Evolutionary conservation across 306 rosid genomes (phyloP), one percentile per base, ranked within the genome.

Genomic region (Medicago ruthenica): DNA sequence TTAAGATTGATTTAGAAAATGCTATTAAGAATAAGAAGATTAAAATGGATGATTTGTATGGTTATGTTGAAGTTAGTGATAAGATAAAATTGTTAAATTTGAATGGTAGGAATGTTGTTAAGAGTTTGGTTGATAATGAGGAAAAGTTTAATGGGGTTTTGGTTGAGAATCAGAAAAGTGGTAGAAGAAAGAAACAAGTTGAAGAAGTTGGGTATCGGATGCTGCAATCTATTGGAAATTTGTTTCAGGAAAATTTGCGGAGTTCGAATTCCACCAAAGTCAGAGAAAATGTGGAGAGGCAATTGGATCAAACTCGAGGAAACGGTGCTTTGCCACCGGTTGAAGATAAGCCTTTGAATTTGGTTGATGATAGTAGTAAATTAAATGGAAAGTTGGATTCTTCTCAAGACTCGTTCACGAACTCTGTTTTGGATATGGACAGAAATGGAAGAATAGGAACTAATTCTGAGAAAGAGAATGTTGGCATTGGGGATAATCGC

Each of bases 141-240:
- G 91, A 88, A 12, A 84, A 73, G 53, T 79, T 83, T 70, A 75
- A 31, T 83, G 73, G 37, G 10, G 85, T 55, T 74, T 69, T 79
- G 36, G 73, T 73, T 71, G 96, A 89, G 85, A 85, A 83, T 71
- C 83, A 83, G 47, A 91, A 85, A 79, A 51, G 59, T 21, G 76
- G 74, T 82, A 87, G 84, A 75, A 90, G 84, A 78, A 83, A 81
- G 74, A 89, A 90, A 86, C 91, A 85, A 75, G 84, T 81, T 17
- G 86, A 88, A 34, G 91, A 77, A 70, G 78, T 64, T 80, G 96
- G 92, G 61, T 53, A 76, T 55, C 92, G 83, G 51, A 51, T 95
- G 74, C 83, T 89, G 58, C 87, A 86, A 70, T 85, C 88, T 70
- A 45, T 90, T 42, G 86, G 92, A 50, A 79, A 76, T 80, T 78